Conservation (phyloP, 163 green algal genomes). For the Coccomyxa subellipsoidea region DNA sequence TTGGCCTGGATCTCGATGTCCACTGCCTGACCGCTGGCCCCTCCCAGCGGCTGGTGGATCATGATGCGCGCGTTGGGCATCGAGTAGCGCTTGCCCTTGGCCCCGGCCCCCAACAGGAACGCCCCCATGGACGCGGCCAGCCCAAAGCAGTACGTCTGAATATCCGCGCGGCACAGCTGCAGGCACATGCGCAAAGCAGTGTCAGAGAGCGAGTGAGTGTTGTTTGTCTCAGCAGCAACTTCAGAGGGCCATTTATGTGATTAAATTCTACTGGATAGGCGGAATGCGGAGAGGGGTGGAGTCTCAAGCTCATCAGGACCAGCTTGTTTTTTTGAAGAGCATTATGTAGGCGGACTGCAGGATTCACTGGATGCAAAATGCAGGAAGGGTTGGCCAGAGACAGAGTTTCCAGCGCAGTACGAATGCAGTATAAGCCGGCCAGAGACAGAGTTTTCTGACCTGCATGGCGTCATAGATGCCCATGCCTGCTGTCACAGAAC, state of each 20-base stretch:
- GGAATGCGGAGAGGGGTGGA: neutral
- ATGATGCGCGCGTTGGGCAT: constrained; percentile 99
- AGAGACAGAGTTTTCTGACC: too few species aligned
- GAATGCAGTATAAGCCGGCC: too few species aligned
- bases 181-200: neutral
- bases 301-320: too few species aligned
- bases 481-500: constrained; percentile 97
- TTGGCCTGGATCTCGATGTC: constrained; percentile 98
- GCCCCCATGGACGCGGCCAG: constrained; percentile 99
- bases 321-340: too few species aligned
- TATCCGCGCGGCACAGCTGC: constrained; percentile 72
- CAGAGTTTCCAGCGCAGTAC: too few species aligned
- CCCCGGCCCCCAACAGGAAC: constrained; percentile 93
- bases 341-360: too few species aligned
- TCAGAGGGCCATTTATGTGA: neutral
- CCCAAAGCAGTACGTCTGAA: constrained; percentile 97
- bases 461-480: constrained; percentile 99
- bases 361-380: too few species aligned
- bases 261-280: neutral
- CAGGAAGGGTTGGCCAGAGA: too few species aligned
- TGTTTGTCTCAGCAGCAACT: too few species aligned
- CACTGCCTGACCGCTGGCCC: constrained; percentile 83
- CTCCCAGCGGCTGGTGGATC: constrained; percentile 99
- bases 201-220: too few species aligned
- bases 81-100: constrained; percentile 90